Percentiles rank a stretch among this genome's conserved stretches.
Evolutionary conservation across 768 basidiomycete genomes (phyloP).

Genomic region (Leucocoprinus birnbaumii): DNA sequence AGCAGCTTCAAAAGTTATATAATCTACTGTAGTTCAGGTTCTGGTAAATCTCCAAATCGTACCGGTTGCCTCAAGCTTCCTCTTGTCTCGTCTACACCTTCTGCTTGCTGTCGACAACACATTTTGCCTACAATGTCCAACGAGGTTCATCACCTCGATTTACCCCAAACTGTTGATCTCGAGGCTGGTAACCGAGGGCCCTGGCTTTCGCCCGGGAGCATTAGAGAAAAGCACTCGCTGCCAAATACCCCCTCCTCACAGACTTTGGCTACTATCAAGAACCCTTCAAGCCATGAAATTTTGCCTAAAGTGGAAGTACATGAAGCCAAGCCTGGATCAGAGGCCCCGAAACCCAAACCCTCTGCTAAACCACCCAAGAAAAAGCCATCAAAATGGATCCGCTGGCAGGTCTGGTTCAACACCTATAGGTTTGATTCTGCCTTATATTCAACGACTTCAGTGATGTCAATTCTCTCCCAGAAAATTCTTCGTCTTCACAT

Average conservation of each 20-base stretch:
- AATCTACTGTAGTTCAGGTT: neutral
- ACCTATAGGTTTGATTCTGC: constrained; percentile 51
- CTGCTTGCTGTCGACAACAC: constrained; percentile 17
- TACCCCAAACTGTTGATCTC: constrained; percentile 42
- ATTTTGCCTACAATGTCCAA: constrained; percentile 38
- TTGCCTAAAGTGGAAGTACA: constrained; percentile 30
- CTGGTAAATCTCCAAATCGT: neutral
- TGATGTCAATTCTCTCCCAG: constrained; percentile 27
- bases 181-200: constrained; percentile 58
- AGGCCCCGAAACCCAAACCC: constrained; percentile 32
- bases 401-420: constrained; percentile 68
- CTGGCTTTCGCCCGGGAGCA: constrained; percentile 28
- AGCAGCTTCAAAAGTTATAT: neutral
- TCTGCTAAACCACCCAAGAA: constrained; percentile 41
- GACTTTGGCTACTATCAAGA: neutral
- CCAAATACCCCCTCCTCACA: constrained; percentile 17
- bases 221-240: constrained; percentile 35
- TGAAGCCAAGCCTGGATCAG: constrained; percentile 25
- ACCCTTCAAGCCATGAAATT: constrained; percentile 11
- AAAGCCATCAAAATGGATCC: constrained; percentile 57
- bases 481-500: constrained; percentile 65
- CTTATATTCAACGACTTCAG: neutral
- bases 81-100: constrained; percentile 11
- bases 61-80: constrained; percentile 18
- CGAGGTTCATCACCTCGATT: constrained; percentile 32